A percentile compares a stretch with the other conserved stretches of the same genome.
Evolutionary conservation across 176 grass and related monocot species (phyloP).

Genomic region (Eleusine indica): DNA sequence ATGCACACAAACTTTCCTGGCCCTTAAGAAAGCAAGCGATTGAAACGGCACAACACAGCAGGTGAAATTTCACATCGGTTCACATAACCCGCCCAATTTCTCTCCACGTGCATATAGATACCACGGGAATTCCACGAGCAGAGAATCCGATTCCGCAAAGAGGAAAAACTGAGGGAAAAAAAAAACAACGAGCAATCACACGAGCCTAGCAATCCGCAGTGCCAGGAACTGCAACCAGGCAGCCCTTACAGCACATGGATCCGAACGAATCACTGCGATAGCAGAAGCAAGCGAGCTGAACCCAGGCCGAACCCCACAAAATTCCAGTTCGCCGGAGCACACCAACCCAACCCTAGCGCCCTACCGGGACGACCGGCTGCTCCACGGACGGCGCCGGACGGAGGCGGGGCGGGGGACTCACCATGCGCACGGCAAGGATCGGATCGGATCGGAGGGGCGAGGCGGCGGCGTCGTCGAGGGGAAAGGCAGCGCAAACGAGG

Average conservation of each 20-base stretch:
- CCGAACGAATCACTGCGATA: neutral
- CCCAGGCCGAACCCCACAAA: neutral
- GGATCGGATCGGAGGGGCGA: neutral
- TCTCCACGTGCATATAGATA: neutral
- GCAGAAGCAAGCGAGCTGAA: neutral
- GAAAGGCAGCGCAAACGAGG: slow-evolving; percentile 2
- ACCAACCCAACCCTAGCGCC: neutral
- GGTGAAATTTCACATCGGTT: neutral
- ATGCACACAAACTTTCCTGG: neutral
- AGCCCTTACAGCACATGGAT: neutral
- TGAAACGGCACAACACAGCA: neutral
- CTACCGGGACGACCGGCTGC: slow-evolving; percentile 3
- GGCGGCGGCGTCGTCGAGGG: neutral
- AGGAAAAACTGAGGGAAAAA: neutral
- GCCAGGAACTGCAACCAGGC: neutral
- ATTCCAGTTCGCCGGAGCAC: neutral
- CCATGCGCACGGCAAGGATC: slow-evolving; percentile 9
- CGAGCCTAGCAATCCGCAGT: neutral
- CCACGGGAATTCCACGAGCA: neutral
- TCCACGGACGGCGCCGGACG: slow-evolving; percentile 5
- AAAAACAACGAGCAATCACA: neutral
- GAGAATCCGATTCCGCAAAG: neutral
- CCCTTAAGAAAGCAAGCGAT: neutral
- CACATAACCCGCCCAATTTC: neutral
- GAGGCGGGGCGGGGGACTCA: neutral